Base-by-base conservation (phyloP, 805 yeast genomes). In the Isabelozyma pseudorhagii region DNA sequence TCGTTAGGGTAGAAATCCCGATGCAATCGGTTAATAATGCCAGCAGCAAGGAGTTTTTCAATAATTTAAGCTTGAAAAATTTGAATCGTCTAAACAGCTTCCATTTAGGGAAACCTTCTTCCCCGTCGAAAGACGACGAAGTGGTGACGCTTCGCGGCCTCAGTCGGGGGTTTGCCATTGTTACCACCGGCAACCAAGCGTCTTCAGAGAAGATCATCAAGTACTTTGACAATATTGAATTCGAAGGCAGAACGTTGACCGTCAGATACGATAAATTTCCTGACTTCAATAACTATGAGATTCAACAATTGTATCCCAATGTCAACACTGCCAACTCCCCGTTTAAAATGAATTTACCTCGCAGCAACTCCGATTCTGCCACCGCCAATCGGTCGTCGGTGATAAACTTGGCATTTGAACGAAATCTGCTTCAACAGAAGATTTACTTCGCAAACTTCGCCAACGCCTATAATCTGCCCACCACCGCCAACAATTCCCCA, bases 141-240 rank as follows among this genome's bases (percentile, higher is more conserved):
- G 14, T 14, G 10, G 40, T 38, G 4, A 38, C 17, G 11, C 17
- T 38, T 38, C 45, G 40, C 25, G 50, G 49, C 14, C 18, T 50
- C 49, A 64, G 69, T 31, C 77, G 82, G 56, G 90, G 91, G 1
- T 85, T 82, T 68, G 90, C 89, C 1, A 77, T 85, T 44, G 87
- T 82, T 1, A 72, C 78, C 4, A 83, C 82, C 21, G 71, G 71
- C 1, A 62, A 72, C 38, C 72, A 69, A 31, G 70, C 64, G 8
- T 80, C 79, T 36, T 80, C 87, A 4, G 67, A 68, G 4, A 67
- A 68, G 40, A 72, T 83, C 13, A 83, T 85, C 42, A 65, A 69
- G 25, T 49, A 61, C 40, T 80, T 84, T 55, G 79, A 85, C 58
- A 80, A 80, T 10, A 57, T 61, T 2, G 69, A 61, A n/a, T 85